Base-by-base conservation (phyloP, 2,329 filamentous ascomycete genomes). In the Madurella fahalii region DNA sequence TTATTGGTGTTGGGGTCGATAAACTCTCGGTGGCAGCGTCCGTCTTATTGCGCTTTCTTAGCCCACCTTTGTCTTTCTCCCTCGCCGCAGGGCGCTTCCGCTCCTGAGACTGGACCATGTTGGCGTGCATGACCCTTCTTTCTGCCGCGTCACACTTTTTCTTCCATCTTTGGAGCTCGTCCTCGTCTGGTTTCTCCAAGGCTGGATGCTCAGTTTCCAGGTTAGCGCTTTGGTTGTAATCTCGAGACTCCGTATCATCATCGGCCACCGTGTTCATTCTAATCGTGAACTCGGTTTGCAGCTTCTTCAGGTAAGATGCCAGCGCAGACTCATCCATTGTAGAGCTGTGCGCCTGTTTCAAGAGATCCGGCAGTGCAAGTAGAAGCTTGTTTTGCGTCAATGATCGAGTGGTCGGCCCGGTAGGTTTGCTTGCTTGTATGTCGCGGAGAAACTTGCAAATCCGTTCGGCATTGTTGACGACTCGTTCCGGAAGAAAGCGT, bases 281-380 rank as follows among this genome's bases (percentile, higher is more conserved):
- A 9, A 57, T 41, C 1, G 50, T 77, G 64, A 96, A 96, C 51
- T 95, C 89, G 47, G 79, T 79, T 66, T 93, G 89, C 12, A 94
- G 69, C 57, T 79, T 79, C 52, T 72, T 74, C 43, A 94, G 69
- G 78, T 89, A 91, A 43, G 72, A 74, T 17, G 75, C 72, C 31
- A 96, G 71, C 0, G 82, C 76, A 2, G 79, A 77, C 0, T 85
- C 82, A 32, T 86, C 77, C 76, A 92, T 85, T 0, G 74, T 76
- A 0, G 86, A 85, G 15, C 83, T 76, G 1, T 77, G 73, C 0
- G 87, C 86, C 56, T 94, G 87, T 12, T 81, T 67, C 25, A 96
- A 74, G 44, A 88, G 84, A 61, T 91, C 89, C 46, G 83, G 81
- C 12, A 96, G 71, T 32, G 83, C 84, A 8, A 94, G 73, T 1